phyloP scores from a whole-genome alignment of 2,329 filamentous ascomycete genomes.

The Thielaviopsis euricoi region DNA sequence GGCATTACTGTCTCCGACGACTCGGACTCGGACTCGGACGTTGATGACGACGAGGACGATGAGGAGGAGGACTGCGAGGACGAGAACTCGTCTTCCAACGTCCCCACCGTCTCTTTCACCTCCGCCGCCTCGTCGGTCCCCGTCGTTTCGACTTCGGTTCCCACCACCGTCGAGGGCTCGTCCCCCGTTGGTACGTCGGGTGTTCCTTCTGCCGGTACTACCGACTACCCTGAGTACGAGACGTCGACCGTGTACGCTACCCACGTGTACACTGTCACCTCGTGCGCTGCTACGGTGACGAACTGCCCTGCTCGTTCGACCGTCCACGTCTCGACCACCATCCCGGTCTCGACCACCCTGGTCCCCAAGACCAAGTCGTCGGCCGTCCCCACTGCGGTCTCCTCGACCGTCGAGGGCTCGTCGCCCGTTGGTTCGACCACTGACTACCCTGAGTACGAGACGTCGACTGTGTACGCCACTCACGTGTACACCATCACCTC shows the following conservation, averaged over 20 bases:
- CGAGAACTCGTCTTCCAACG: background rate
- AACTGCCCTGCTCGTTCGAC: constrained; percentile 4
- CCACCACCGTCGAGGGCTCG: background rate
- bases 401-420: constrained; percentile 1
- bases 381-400: background rate
- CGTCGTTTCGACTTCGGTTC: background rate
- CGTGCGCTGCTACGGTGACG: constrained; percentile 8
- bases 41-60: background rate
- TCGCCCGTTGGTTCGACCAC: background rate
- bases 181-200: background rate
- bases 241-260: constrained; percentile 2
- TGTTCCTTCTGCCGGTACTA: background rate
- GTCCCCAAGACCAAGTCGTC: background rate
- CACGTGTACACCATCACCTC: background rate
- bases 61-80: constrained; percentile 4
- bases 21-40: background rate
- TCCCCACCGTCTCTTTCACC: background rate
- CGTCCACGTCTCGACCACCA: background rate
- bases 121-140: background rate
- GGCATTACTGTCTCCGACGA: background rate
- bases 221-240: background rate
- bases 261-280: constrained; percentile 5
- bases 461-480: constrained; percentile 3
- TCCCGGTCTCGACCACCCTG: background rate
- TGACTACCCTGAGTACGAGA: constrained; percentile 1